Evolutionary conservation across 495 filamentous ascomycete species (phyloP).

Genomic region (Penicillium mononematosum): DNA sequence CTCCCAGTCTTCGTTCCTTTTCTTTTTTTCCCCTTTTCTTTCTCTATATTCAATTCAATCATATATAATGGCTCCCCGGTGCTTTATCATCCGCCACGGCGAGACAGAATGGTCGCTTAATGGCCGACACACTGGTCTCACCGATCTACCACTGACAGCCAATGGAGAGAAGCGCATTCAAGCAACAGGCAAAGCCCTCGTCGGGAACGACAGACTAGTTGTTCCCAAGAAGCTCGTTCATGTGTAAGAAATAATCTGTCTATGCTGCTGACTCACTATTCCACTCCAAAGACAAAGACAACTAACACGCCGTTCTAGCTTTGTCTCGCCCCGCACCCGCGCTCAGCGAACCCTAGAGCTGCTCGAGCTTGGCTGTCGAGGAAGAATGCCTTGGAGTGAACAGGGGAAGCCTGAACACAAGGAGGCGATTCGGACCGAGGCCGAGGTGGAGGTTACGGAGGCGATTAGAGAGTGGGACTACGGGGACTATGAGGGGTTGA

Average conservation of each 20-base stretch:
- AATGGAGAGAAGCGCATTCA: conserved; percentile 83
- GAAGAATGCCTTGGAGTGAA: conserved; percentile 54
- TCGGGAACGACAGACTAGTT: conserved; percentile 83
- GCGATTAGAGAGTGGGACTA: conserved; percentile 95
- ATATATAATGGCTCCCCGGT: conserved; percentile 64
- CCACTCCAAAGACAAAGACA: background rate
- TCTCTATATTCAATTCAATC: background rate
- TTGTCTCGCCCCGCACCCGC: conserved; percentile 83
- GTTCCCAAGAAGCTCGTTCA: conserved; percentile 77
- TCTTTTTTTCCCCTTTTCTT: background rate
- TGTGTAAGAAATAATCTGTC: conserved; percentile 46
- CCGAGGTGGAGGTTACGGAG: conserved; percentile 65
- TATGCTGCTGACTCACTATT: background rate
- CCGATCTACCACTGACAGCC: conserved; percentile 80
- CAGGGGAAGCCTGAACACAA: conserved; percentile 35
- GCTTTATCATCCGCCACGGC: conserved; percentile 91
- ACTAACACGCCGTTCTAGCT: conserved; percentile 40
- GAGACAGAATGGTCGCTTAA: conserved; percentile 98
- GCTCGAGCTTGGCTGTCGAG: conserved; percentile 59
- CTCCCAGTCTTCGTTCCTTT: background rate
- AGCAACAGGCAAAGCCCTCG: conserved; percentile 77
- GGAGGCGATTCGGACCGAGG: conserved; percentile 49
- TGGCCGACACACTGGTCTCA: conserved; percentile 83
- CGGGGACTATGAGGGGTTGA: conserved; percentile 91
- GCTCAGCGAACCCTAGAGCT: conserved; percentile 87